Base-by-base conservation (phyloP, 1,284 basidiomycete species). In the Vanrija humicola region DNA sequence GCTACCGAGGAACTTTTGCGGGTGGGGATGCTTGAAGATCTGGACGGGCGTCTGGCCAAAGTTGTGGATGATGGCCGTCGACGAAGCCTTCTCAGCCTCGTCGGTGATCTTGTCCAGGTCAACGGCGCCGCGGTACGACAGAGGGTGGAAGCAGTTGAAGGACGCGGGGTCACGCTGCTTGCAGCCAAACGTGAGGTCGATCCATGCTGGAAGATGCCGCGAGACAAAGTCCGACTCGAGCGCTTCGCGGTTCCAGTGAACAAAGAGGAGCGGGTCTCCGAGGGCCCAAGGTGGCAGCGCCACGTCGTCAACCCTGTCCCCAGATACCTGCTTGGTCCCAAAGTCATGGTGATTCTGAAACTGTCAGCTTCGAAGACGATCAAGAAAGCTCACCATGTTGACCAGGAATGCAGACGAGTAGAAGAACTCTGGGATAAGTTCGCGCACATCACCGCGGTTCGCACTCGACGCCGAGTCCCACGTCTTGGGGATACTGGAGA, bases 51-150 rank as follows among this genome's bases (percentile, higher is more conserved):
- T 94, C 76, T 94, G 90, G 16, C 91, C 91, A 67, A 94, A 89
- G 63, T 95, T 96, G 75, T 97, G 93, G 46, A 98, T 96, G 62
- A 94, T 95, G 5, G 92, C 90, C 8, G 94, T 89, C 2, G 90
- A 90, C 0, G 93, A 92, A 65, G 93, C 90, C 40, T 89, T 84
- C 76, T 98, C 90, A 21, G 89, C 78, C 46, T 90, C 85, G 66
- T 95, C 88, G 12, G 84, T 84, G 57, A 96, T 94, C 1, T 82
- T 77, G 70, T 94, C 91, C 16, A 95, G 77, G 69, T 94, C 91
- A 61, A 97, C 89, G 0, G 89, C 86, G 3, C 92, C 91, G 64
- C 95, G 91, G 69, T 98, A 98, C 34, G 91, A 95, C 43, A 97
- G 78, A 0, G 93, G 94, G 74, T 97, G 94, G 78, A 92, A 97